Base-by-base conservation (phyloP, 495 filamentous ascomycete species). In the Penicillium argentinense region DNA sequence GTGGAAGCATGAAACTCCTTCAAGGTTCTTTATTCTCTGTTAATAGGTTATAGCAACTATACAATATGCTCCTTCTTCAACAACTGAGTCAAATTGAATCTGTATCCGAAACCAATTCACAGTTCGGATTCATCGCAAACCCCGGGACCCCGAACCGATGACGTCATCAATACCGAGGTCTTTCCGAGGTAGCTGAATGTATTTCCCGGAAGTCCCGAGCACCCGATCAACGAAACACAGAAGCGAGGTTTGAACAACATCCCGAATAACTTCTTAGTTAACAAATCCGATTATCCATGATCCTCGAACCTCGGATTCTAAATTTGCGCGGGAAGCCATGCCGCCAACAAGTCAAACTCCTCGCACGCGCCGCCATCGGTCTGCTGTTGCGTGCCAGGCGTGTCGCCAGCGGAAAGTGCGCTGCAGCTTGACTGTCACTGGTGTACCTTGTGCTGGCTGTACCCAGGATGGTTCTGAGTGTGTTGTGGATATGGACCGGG, bases 371-470 rank as follows among this genome's bases (percentile, higher is more conserved):
- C 61, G 72, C 63, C 56, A 62, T 41, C 47, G 63, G 30, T 68
- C 65, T 0, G 49, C 57, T 6, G 53, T 66, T 13, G 65, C 65
- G 2, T 68, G 65, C 24, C 52, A 66, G 9, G 34, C 47, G 13
- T 68, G 65, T 33, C 58, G 65, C 11, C 48, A 59, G 40, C 65
- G 65, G 11, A 68, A 66, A 49, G 65, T 68, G 1, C 65, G 65
- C 13, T 68, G 65, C 38, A 66, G 58, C 25, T 19, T 66, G 19
- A 53, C 49, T 4, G 49, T 66, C 14, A 69, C 66, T 2, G 63
- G 63, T 3, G 29, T 66, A 1, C 66, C 66, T 12, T 69, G 63
- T 17, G 49, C 53, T 22, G 58, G 56, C 0, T 69, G 66, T 47
- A 45, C 55, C 3, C 66, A 69, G 46, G 63, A 69, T 37, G 28